A percentile compares a stretch with the other conserved stretches of the same genome.
Conservation (phyloP, 2,329 filamentous ascomycete species). For the Aspergillus costaricaensis region DNA sequence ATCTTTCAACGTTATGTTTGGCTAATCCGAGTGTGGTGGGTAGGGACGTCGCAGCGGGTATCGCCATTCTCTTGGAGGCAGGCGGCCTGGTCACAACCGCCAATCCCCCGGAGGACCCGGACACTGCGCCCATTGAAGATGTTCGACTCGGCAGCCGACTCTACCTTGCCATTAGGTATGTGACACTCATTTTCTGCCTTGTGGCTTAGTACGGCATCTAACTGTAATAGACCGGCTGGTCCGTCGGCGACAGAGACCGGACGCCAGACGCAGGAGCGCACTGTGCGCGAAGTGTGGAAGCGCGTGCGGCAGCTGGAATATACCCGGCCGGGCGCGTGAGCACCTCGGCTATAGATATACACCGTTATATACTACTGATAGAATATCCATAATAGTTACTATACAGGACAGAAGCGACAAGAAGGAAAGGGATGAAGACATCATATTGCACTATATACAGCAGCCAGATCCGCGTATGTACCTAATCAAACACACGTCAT, state of each 20-base stretch:
- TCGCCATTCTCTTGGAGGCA: slow-evolving; percentile 71
- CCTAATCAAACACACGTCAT: neutral
- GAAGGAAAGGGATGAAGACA: no score
- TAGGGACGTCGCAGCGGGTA: slow-evolving; percentile 72
- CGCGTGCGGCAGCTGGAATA: slow-evolving; percentile 69
- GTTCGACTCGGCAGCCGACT: slow-evolving; percentile 66
- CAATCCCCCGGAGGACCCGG: slow-evolving; percentile 64
- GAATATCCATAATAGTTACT: neutral
- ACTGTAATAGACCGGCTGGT: slow-evolving; percentile 60
- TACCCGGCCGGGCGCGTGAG: slow-evolving; percentile 60
- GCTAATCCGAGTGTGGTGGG: neutral
- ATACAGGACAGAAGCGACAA: neutral
- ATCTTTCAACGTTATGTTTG: neutral
- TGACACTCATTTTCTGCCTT: slow-evolving; percentile 13
- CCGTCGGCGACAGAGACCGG: slow-evolving; percentile 63
- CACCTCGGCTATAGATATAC: neutral
- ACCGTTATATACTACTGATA: slow-evolving; percentile 5
- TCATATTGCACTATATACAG: neutral
- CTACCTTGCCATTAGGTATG: slow-evolving; percentile 69
- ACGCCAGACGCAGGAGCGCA: slow-evolving; percentile 67
- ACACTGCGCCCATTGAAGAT: slow-evolving; percentile 59
- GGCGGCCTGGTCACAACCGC: slow-evolving; percentile 73
- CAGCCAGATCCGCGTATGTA: neutral
- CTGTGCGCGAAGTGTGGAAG: slow-evolving; percentile 72
- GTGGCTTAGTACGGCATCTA: neutral